phyloP scores from a whole-genome alignment of 2,329 filamentous ascomycete species.

The Penicillium vulpinum region DNA sequence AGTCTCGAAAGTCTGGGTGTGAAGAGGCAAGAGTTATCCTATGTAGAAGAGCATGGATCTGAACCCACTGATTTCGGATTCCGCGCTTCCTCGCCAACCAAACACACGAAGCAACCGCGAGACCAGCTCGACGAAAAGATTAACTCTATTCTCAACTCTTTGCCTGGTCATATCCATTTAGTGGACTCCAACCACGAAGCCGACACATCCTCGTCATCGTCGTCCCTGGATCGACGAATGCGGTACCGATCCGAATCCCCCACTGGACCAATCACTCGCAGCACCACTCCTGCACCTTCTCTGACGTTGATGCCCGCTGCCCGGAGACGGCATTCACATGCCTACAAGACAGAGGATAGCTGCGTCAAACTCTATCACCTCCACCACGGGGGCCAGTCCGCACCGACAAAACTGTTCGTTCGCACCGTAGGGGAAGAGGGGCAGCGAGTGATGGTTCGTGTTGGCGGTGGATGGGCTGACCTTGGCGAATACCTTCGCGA shows the following conservation, averaged over 20 bases:
- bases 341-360: conserved; percentile 52
- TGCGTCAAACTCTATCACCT: conserved; percentile 94
- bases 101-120: conserved; percentile 50
- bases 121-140: conserved; percentile 79
- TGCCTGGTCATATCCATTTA: conserved; percentile 77
- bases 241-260: conserved; percentile 37
- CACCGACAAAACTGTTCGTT: conserved; percentile 92
- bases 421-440: conserved; percentile 85
- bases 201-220: conserved; percentile 32
- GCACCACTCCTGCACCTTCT: conserved; percentile 63
- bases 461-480: conserved; percentile 98
- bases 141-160: conserved; percentile 71
- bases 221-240: conserved; percentile 36
- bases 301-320: conserved; percentile 66
- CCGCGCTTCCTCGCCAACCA: conserved; percentile 44
- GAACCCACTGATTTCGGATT: conserved; percentile 22
- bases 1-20: conserved; percentile 36
- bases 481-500: conserved; percentile 91
- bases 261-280: conserved; percentile 41
- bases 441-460: conserved; percentile 95
- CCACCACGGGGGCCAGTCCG: conserved; percentile 75
- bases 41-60: conserved; percentile 22
- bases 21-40: conserved; percentile 26
- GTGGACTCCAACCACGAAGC: conserved; percentile 50
- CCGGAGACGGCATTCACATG: conserved; percentile 36